These are phyloP conservation scores for Hericium erinaceus DNA, from an alignment of 768 basidiomycete species.

Conservation along the genomic window DNA sequence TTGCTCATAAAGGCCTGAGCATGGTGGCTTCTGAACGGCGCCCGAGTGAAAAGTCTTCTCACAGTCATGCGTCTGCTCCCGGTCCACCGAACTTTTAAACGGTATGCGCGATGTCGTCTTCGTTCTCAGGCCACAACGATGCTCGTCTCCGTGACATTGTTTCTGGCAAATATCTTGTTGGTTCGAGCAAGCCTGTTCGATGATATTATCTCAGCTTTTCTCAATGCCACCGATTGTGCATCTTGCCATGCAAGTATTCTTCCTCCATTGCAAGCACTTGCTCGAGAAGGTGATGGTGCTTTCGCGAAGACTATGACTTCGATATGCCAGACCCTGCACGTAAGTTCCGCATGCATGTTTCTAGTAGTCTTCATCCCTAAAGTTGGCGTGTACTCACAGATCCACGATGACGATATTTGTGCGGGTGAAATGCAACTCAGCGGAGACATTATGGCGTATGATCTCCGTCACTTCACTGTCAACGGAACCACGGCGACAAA, in stretches of 20 bases:
- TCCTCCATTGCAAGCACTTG: neutral
- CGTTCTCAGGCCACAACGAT: no score
- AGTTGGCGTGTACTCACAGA: neutral
- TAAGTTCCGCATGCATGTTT: neutral
- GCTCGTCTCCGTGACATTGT: no score
- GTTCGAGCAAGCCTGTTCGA: neutral
- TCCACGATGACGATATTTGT: conserved; percentile 1
- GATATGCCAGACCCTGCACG: neutral
- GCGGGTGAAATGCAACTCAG: neutral
- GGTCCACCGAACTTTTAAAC: no score
- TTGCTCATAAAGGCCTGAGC: no score
- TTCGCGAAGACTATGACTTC: neutral
- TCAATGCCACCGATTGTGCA: neutral
- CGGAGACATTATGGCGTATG: neutral
- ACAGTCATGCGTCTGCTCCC: no score
- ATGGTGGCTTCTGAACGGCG: no score
- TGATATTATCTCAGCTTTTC: neutral
- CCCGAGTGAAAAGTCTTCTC: no score
- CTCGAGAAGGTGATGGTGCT: neutral
- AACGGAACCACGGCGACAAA: neutral
- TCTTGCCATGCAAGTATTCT: neutral
- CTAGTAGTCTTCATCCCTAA: neutral
- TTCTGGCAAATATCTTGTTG: no score
- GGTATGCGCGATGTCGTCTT: no score
- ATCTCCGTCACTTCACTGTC: neutral